Conservation (phyloP, 2,329 filamentous ascomycete genomes). For the Epichloe sibirici region DNA sequence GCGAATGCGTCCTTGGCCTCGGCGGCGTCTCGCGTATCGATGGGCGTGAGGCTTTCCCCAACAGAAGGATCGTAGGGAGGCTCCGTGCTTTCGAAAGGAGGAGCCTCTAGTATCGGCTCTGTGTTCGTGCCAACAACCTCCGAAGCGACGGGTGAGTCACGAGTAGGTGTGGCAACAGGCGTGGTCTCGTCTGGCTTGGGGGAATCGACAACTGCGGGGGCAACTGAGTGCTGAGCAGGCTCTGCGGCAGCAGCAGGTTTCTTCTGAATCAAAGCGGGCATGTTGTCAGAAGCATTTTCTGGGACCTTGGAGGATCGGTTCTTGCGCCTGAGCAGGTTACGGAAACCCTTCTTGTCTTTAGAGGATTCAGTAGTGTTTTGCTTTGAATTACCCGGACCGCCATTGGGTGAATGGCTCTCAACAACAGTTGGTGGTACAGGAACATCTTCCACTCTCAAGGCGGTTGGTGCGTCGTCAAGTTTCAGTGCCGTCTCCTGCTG, state of each 20-base stretch:
- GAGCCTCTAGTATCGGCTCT: background rate
- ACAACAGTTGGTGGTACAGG: background rate
- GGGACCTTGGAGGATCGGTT: constrained; percentile 45
- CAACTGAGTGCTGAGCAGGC: background rate
- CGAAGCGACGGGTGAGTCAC: background rate
- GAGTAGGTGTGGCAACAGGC: background rate
- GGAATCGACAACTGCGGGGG: background rate
- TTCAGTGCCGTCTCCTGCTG: background rate
- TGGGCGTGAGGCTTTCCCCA: constrained; percentile 38
- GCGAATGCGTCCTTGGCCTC: constrained; percentile 50
- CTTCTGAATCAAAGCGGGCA: constrained; percentile 37
- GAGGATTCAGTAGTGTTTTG: constrained; percentile 30
- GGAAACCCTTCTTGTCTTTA: constrained; percentile 39
- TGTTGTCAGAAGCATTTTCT: constrained; percentile 38
- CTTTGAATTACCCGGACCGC: constrained; percentile 30
- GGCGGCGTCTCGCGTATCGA: constrained; percentile 45
- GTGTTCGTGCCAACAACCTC: background rate
- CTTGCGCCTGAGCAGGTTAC: constrained; percentile 55
- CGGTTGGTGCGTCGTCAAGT: constrained; percentile 5
- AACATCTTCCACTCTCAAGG: constrained; percentile 13
- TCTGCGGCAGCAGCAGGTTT: constrained; percentile 19
- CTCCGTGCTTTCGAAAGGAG: constrained; percentile 7
- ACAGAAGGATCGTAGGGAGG: constrained; percentile 9
- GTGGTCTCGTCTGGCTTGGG: background rate
- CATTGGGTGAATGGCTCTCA: background rate